phyloP scores from a whole-genome alignment of 1,284 basidiomycete species.

The Boletus hoseneyae region DNA sequence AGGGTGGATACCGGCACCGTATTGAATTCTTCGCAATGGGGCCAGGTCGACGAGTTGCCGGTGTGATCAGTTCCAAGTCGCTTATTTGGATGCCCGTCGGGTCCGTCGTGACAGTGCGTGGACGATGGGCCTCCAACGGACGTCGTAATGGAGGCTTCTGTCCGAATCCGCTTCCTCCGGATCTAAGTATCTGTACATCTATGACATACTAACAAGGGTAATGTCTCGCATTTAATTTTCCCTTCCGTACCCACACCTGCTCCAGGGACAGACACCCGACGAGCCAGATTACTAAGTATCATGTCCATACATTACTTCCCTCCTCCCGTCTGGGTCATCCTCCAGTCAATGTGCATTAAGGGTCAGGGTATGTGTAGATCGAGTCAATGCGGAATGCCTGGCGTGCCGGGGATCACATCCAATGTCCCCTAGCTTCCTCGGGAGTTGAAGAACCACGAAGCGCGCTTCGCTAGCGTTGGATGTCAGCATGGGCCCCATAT shows the following conservation, averaged over 20 bases:
- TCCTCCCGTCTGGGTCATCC: constrained; percentile 6
- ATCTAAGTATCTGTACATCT: constrained; percentile 16
- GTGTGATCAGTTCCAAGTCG: neutral
- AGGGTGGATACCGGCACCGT: constrained; percentile 18
- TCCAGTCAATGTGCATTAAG: constrained; percentile 32
- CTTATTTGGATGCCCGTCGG: constrained; percentile 23
- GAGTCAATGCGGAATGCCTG: constrained; percentile 27
- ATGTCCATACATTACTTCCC: constrained; percentile 17
- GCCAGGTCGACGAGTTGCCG: no score
- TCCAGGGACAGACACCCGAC: constrained; percentile 23
- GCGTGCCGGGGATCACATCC: constrained; percentile 18
- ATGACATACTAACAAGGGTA: constrained; percentile 24
- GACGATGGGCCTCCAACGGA: constrained; percentile 4
- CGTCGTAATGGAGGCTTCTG: constrained; percentile 21
- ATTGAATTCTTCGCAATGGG: neutral
- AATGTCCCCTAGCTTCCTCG: constrained; percentile 43
- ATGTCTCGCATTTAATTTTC: constrained; percentile 25
- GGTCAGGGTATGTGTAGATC: constrained; percentile 35
- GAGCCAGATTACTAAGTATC: constrained; percentile 31
- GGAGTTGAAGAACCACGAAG: constrained; percentile 86
- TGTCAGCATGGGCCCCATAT: constrained; percentile 18
- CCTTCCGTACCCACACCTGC: constrained; percentile 22
- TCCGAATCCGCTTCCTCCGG: constrained; percentile 14
- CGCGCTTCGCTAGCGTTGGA: constrained; percentile 65
- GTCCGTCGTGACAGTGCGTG: constrained; percentile 18